These are phyloP conservation scores for Crucibulum laeve DNA, from an alignment of 768 basidiomycete species.

Conservation along the genomic window DNA sequence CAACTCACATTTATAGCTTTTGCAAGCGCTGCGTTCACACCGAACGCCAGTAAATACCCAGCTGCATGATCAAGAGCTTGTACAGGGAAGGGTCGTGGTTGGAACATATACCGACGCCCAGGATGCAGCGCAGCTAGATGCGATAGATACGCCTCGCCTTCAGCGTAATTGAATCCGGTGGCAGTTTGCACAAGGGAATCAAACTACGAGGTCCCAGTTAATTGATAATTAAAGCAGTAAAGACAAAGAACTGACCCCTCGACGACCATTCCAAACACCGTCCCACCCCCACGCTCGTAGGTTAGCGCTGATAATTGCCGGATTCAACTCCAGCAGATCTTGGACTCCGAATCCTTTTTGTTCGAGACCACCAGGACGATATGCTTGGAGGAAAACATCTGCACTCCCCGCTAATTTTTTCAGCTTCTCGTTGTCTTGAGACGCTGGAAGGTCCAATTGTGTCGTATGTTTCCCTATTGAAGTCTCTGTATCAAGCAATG, in stretches of 20 bases:
- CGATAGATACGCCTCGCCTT: conserved; percentile 41
- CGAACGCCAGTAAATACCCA: conserved; percentile 56
- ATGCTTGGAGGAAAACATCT: conserved; percentile 61
- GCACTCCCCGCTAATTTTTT: conserved; percentile 30
- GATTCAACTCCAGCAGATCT: conserved; percentile 30
- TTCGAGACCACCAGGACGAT: conserved; percentile 47
- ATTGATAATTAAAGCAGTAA: not conserved
- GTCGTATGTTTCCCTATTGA: conserved; percentile 61
- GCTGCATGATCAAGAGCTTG: conserved; percentile 59
- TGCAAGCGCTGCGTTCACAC: conserved; percentile 51
- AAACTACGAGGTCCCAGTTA: conserved; percentile 33
- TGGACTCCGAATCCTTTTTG: conserved; percentile 43
- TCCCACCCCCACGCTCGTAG: conserved; percentile 55
- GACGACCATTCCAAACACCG: conserved; percentile 49
- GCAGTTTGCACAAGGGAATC: conserved; percentile 64
- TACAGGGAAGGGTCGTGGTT: conserved; percentile 41
- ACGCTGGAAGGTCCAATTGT: conserved; percentile 45
- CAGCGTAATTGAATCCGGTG: conserved; percentile 54
- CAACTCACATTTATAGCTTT: conserved; percentile 42
- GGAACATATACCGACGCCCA: conserved; percentile 1
- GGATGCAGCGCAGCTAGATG: conserved; percentile 13
- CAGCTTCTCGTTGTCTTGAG: conserved; percentile 27
- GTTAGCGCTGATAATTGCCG: conserved; percentile 51
- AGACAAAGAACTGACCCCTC: conserved; percentile 35
- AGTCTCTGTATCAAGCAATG: conserved; percentile 50